Conservation (phyloP, 2,329 filamentous ascomycete genomes). For the Penicillium hesseltinei region DNA sequence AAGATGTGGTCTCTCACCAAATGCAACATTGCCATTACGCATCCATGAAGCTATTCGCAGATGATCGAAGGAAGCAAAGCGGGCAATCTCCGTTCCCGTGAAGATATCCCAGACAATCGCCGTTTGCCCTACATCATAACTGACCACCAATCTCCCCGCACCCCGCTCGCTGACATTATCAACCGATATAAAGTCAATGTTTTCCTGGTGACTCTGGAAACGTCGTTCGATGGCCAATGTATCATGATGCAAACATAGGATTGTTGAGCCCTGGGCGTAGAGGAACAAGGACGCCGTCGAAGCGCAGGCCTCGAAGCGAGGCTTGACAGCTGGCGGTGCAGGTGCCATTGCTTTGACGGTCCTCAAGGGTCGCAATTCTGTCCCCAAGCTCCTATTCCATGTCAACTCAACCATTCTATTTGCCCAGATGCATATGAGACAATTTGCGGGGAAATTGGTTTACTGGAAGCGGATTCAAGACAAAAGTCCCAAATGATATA, state of each 20-base stretch:
- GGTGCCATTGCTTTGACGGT: conserved; percentile 48
- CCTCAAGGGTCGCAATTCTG: conserved; percentile 57
- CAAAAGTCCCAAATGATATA: conserved; percentile 5
- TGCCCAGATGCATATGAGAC: not conserved
- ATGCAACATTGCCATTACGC: conserved; percentile 93
- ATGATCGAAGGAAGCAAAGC: conserved; percentile 89
- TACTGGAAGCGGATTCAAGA: not conserved
- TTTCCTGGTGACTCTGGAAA: conserved; percentile 79
- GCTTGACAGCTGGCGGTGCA: conserved; percentile 32
- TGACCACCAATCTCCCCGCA: conserved; percentile 81
- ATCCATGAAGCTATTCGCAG: conserved; percentile 89
- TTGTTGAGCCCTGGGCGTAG: conserved; percentile 76
- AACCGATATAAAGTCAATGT: conserved; percentile 79
- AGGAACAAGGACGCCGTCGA: conserved; percentile 89
- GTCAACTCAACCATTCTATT: conserved; percentile 57
- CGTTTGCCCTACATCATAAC: conserved; percentile 86
- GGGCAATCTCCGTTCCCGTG: conserved; percentile 82
- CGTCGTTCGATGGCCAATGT: conserved; percentile 83
- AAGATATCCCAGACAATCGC: conserved; percentile 96
- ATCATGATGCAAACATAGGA: conserved; percentile 90
- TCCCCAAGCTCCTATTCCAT: conserved; percentile 60
- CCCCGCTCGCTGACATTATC: conserved; percentile 89
- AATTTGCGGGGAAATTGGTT: not conserved
- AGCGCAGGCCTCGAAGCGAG: conserved; percentile 77
- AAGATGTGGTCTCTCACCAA: conserved; percentile 62